Conservation (phyloP, 176 grass and related monocot genomes). For the Alopecurus myosuroides region DNA sequence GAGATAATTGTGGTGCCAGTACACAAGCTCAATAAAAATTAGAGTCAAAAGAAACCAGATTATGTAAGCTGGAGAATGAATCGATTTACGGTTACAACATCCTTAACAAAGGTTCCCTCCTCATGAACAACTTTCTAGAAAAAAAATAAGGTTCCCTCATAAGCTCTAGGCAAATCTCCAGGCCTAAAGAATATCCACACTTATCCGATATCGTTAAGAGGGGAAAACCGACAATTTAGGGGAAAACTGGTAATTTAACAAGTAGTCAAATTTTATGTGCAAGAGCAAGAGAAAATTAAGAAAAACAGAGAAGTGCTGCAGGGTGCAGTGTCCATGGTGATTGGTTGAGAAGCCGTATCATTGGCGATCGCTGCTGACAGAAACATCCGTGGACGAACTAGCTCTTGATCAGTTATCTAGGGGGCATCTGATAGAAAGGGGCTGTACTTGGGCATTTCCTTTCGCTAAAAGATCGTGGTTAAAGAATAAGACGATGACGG, state of each 20-base stretch:
- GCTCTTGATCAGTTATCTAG: slow-evolving; percentile 64
- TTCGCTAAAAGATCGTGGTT: slow-evolving; percentile 59
- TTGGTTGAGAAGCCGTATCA: slow-evolving; percentile 1
- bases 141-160: slow-evolving; percentile 1
- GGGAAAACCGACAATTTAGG: slow-evolving; percentile 19
- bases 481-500: slow-evolving; percentile 83
- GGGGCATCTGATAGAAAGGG: slow-evolving; percentile 71
- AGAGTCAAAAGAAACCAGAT: slow-evolving; percentile 12
- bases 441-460: slow-evolving; percentile 33
- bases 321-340: slow-evolving; percentile 13
- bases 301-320: not conserved
- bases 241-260: slow-evolving; percentile 31
- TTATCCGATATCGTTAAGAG: slow-evolving; percentile 22
- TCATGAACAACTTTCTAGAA: slow-evolving; percentile 19
- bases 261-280: slow-evolving; percentile 54
- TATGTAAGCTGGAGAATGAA: slow-evolving; percentile 27
- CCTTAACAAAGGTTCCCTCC: slow-evolving; percentile 24
- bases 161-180: slow-evolving; percentile 36
- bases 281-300: not conserved
- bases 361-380: not conserved
- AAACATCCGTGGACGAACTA: slow-evolving; percentile 6
- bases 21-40: not conserved
- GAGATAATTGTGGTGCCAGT: not conserved
- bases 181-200: slow-evolving; percentile 33
- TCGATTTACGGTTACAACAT: slow-evolving; percentile 28